A percentile compares a stretch with the other conserved stretches of the same genome.
Evolutionary conservation across 2,329 filamentous ascomycete species (phyloP).

Genomic region (Tolypocladium tropicale): DNA sequence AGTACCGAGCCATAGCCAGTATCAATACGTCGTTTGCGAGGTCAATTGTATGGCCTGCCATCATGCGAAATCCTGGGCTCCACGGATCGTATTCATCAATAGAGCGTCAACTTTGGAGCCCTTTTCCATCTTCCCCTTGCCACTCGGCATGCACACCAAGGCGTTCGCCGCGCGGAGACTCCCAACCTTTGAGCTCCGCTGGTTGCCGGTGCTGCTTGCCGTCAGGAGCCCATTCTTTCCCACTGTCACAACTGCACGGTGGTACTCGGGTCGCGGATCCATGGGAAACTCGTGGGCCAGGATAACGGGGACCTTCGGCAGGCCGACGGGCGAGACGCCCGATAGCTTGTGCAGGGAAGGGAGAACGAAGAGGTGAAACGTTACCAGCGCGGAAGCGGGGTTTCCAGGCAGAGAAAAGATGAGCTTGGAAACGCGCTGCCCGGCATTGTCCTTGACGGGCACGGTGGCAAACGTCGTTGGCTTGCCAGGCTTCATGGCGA

Average conservation of each 20-base stretch:
- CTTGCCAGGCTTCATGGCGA: slow-evolving; percentile 97
- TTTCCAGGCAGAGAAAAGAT: slow-evolving; percentile 92
- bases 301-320: slow-evolving; percentile 62
- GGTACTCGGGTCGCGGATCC: slow-evolving; percentile 81
- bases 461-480: slow-evolving; percentile 94
- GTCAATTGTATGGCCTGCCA: background rate
- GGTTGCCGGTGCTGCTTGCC: slow-evolving; percentile 77
- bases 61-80: background rate
- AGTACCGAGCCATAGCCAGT: background rate
- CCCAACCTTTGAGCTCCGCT: slow-evolving; percentile 81
- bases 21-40: background rate
- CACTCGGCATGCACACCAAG: slow-evolving; percentile 62
- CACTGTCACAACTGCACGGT: slow-evolving; percentile 66
- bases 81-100: slow-evolving; percentile 52
- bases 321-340: slow-evolving; percentile 56
- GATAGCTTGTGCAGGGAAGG: slow-evolving; percentile 71
- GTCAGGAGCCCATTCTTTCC: slow-evolving; percentile 56
- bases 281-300: slow-evolving; percentile 63
- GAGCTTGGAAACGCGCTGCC: slow-evolving; percentile 51
- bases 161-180: slow-evolving; percentile 86
- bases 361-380: slow-evolving; percentile 87
- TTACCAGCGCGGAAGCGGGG: slow-evolving; percentile 85
- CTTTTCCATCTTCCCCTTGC: slow-evolving; percentile 53
- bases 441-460: slow-evolving; percentile 49
- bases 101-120: slow-evolving; percentile 67